Base-by-base conservation (phyloP, 352 stramenopile genomes). In the Globisporangium cylindrosporum region DNA sequence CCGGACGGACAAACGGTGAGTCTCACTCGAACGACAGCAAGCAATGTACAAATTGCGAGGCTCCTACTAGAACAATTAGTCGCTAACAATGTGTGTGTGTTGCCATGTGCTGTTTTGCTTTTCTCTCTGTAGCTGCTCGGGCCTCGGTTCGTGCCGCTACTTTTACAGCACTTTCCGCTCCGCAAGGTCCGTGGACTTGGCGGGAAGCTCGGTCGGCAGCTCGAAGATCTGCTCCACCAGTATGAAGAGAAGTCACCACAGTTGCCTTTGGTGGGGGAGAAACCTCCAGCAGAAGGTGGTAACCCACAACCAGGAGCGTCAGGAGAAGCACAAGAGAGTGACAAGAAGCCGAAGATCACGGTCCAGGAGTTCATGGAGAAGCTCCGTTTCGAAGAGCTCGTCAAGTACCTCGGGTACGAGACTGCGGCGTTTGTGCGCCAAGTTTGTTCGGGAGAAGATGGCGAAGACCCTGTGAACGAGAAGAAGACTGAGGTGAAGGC, bases 141-240 rank as follows among this genome's bases (percentile, higher is more conserved):
- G 5, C 75, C 81, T 43, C 82, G 88, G 2, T 95, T 91, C 66
- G 75, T 93, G 12, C 60, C 54, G 1, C 43, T 73, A 14, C 64
- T 95, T 12, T 91, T 95, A 85, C 77, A 90, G 62, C 81, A 78
- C 55, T 88, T 90, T 22, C 85, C 82, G 3, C 71, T 95, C 57
- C 82, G 82, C 34, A 93, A 93, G 48, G 73, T 95, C 32, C 85
- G 83, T 36, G 85, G 88, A 0, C 74, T 95, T 34, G 88, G 88
- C 1, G 88, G 88, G 1, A 95, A 95, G 55, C 78, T 95, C 14
- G 88, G 88, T 12, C 76, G 84, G 8, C 84, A 91, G 64, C 67
- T 95, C 2, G 80, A 90, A 36, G 72, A 74, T 58, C 76, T 94
- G 36, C 88, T 86, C 63, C 70, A 75, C 60, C 82, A 81, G 20